Conservation (phyloP, 345 rosid species). For the Corchorus olitorius region DNA sequence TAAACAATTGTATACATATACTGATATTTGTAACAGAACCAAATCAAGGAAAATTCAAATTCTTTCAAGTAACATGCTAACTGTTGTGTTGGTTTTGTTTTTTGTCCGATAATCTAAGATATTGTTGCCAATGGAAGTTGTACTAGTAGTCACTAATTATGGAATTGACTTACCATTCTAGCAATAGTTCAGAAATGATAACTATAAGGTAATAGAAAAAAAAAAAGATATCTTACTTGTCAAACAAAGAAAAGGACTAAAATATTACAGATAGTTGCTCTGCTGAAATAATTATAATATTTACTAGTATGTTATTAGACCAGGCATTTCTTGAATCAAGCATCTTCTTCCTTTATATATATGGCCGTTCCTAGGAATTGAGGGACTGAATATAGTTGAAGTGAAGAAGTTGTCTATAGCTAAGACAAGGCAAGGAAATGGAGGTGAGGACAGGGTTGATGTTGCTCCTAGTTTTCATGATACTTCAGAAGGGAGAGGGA, state of each 20-base stretch:
- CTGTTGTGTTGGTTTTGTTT: not conserved
- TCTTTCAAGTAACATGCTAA: not conserved
- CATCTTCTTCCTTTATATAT: not conserved
- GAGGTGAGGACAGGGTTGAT: constrained; percentile 15
- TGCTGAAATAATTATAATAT: too few relatives aligned
- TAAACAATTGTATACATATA: too few relatives aligned
- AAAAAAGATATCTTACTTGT: not conserved
- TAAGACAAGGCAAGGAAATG: constrained; percentile 16
- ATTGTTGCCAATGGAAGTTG: not conserved
- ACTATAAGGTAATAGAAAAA: not conserved
- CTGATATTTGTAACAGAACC: too few relatives aligned
- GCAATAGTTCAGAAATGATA: not conserved
- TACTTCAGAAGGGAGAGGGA: constrained; percentile 40
- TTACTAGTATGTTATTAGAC: not conserved
- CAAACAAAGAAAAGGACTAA: not conserved
- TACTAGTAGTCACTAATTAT: not conserved
- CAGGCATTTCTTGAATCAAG: not conserved
- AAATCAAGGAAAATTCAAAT: too few relatives aligned
- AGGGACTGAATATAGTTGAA: not conserved
- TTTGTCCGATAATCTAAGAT: not conserved
- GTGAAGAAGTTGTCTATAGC: not conserved
- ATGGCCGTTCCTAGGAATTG: not conserved
- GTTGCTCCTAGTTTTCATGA: constrained; percentile 28
- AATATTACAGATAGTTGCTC: too few relatives aligned
- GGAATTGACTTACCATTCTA: not conserved